Percentiles rank a stretch among this genome's conserved stretches.
These are phyloP conservation scores for Saturnispora sanitii DNA, from an alignment of 805 yeast species.

Conservation along the genomic window DNA sequence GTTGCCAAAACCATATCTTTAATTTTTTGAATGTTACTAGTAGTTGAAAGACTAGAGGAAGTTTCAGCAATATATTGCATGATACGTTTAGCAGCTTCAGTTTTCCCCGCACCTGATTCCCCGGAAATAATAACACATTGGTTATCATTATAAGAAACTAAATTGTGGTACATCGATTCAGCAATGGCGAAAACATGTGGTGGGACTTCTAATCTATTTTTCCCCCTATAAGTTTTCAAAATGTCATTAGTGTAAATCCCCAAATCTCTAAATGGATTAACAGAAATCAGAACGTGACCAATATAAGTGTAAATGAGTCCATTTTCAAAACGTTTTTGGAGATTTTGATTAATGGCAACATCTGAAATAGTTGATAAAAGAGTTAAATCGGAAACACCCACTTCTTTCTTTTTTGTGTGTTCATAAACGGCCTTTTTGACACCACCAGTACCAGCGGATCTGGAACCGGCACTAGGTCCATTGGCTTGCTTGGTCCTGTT, in stretches of 20 bases:
- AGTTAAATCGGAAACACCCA: conserved; percentile 96
- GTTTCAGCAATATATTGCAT: conserved; percentile 95
- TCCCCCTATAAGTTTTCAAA: conserved; percentile 71
- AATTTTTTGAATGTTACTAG: conserved; percentile 68
- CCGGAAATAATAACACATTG: conserved; percentile 98
- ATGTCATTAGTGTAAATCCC: conserved; percentile 87
- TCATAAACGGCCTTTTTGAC: conserved; percentile 89
- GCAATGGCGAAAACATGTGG: conserved; percentile 99
- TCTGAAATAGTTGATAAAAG: conserved; percentile 80
- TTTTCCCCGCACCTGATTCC: conserved; percentile 96
- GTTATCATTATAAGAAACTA: conserved; percentile 87
- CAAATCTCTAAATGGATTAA: conserved; percentile 91
- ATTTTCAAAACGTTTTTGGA: conserved; percentile 80
- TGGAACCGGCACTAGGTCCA: too few species aligned
- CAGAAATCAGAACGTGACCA: conserved; percentile 90
- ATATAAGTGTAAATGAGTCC: conserved; percentile 87
- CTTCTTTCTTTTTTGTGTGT: conserved; percentile 80
- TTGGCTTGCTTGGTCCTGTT: conserved; percentile 14
- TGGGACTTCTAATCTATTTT: conserved; percentile 90
- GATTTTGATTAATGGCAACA: conserved; percentile 84
- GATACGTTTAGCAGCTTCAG: conserved; percentile 95
- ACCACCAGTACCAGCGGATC: conserved; percentile 16
- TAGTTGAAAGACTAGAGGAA: conserved; percentile 54
- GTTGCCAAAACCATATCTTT: conserved; percentile 98
- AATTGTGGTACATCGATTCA: conserved; percentile 89